Percentiles rank a stretch among this genome's conserved stretches.
phyloP scores from a whole-genome alignment of 2,329 filamentous ascomycete species.

The Pyricularia sp. region DNA sequence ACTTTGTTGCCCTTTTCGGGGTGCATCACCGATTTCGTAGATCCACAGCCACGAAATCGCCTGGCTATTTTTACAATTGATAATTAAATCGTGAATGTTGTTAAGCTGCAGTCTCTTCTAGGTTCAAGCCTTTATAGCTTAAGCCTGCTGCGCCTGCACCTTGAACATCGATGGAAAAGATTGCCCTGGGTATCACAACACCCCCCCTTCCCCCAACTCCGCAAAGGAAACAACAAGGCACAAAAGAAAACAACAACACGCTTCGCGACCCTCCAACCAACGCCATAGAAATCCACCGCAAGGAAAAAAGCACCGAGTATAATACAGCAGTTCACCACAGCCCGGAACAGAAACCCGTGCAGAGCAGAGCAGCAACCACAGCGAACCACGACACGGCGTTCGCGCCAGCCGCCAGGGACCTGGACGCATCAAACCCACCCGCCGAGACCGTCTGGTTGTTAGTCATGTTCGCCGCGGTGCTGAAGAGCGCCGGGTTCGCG shows the following conservation, averaged over 20 bases:
- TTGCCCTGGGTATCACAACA: not conserved
- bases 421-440: not conserved
- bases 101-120: too few species aligned
- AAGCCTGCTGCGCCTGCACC: too few species aligned
- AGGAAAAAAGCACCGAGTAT: not conserved
- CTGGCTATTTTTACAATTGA: not conserved
- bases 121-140: too few species aligned
- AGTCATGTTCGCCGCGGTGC: conserved; percentile 32
- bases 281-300: not conserved
- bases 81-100: too few species aligned
- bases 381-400: not conserved
- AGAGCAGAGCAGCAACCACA: not conserved
- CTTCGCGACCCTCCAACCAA: not conserved
- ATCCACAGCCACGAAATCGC: not conserved
- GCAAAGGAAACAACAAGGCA: not conserved
- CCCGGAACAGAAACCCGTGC: not conserved
- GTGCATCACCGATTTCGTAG: too few species aligned
- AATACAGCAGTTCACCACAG: not conserved
- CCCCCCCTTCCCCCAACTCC: not conserved
- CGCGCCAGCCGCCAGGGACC: not conserved
- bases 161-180: not conserved
- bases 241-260: not conserved
- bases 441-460: conserved; percentile 33
- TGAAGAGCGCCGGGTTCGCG: conserved; percentile 38
- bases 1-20: too few species aligned